Conservation (phyloP, 2,329 filamentous ascomycete genomes). For the Talaromyces sp. region DNA sequence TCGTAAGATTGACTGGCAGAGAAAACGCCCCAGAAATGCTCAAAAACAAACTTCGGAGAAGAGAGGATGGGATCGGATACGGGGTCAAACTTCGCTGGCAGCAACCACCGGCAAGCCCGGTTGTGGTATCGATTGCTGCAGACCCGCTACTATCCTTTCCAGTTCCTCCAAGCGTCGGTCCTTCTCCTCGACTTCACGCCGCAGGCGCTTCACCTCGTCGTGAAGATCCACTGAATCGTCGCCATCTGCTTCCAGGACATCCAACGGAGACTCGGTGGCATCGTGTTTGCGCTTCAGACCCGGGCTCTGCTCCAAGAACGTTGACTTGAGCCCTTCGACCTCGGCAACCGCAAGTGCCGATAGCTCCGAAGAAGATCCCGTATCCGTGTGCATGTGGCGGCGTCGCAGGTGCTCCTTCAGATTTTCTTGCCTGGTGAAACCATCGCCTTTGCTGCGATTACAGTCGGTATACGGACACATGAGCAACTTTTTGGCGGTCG, state of each 20-base stretch:
- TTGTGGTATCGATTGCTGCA: conserved; percentile 34
- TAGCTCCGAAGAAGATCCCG: conserved; percentile 23
- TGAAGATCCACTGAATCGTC: conserved; percentile 47
- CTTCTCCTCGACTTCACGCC: conserved; percentile 59
- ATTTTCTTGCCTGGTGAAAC: conserved; percentile 91
- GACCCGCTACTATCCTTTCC: conserved; percentile 32
- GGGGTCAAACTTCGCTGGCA: conserved; percentile 5
- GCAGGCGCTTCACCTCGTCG: conserved; percentile 62
- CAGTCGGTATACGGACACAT: conserved; percentile 83
- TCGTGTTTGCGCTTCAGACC: conserved; percentile 28
- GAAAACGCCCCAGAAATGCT: not conserved
- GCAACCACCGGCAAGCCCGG: conserved; percentile 9
- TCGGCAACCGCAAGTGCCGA: conserved; percentile 26
- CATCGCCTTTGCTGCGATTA: conserved; percentile 81
- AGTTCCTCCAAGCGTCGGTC: conserved; percentile 39
- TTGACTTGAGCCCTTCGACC: conserved; percentile 25
- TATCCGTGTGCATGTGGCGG: conserved; percentile 62
- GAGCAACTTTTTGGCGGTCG: conserved; percentile 78
- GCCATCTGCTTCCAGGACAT: conserved; percentile 28
- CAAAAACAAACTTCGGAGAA: not conserved
- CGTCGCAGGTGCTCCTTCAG: conserved; percentile 87
- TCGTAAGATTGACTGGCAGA: conserved; percentile 4
- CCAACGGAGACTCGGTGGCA: conserved; percentile 14
- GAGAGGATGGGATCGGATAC: not conserved
- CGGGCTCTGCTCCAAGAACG: conserved; percentile 22